These are phyloP conservation scores for Cetradonia linearis DNA, from an alignment of 495 filamentous ascomycete species.

Conservation along the genomic window DNA sequence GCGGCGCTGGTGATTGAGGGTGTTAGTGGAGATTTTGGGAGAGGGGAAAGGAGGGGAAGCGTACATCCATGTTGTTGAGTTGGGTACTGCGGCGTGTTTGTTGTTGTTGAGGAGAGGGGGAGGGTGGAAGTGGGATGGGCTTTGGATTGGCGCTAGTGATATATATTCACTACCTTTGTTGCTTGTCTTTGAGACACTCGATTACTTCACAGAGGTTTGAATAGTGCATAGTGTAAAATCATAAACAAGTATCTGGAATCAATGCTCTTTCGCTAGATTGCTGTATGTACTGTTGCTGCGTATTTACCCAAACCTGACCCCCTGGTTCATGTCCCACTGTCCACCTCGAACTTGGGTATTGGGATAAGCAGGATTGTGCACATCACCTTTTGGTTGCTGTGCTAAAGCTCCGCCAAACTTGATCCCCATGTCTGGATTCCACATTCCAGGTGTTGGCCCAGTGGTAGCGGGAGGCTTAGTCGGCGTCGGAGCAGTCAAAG, in stretches of 20 bases:
- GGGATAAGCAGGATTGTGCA: constrained; percentile 25
- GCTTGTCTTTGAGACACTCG: too few relatives aligned
- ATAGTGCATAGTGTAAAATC: background rate
- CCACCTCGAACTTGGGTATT: constrained; percentile 19
- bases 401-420: constrained; percentile 45
- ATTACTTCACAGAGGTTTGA: background rate
- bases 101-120: background rate
- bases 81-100: background rate
- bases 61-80: background rate
- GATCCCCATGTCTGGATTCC: constrained; percentile 72
- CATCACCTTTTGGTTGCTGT: constrained; percentile 20
- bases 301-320: constrained; percentile 50
- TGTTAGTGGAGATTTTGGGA: constrained; percentile 13
- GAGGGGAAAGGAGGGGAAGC: background rate
- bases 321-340: constrained; percentile 52
- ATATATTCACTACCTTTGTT: background rate
- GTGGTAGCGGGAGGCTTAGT: constrained; percentile 45
- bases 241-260: too few relatives aligned
- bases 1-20: constrained; percentile 24
- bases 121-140: constrained; percentile 9
- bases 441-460: constrained; percentile 49
- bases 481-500: constrained; percentile 44
- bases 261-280: background rate
- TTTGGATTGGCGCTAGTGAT: background rate
- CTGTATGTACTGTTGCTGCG: background rate